These are phyloP conservation scores for Jacaranda mimosifolia DNA, from an alignment of 257 asterid genomes.

Conservation along the genomic window DNA sequence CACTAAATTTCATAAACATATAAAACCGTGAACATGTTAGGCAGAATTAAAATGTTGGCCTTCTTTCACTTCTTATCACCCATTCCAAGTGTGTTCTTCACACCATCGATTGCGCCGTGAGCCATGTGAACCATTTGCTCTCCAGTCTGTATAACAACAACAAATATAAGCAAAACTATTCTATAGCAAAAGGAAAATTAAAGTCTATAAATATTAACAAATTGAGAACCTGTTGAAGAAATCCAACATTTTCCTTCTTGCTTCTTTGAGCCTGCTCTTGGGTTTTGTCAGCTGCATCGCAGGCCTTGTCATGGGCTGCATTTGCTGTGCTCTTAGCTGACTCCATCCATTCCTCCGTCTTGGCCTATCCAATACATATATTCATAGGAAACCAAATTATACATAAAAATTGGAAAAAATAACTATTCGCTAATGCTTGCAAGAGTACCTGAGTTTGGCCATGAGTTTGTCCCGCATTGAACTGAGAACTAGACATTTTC, in stretches of 20 bases:
- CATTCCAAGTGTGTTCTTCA: constrained; percentile 74
- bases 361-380: constrained; percentile 43
- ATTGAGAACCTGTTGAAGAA: constrained; percentile 62
- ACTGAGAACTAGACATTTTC: constrained; percentile 61
- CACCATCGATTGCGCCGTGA: constrained; percentile 81
- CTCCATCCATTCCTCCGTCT: constrained; percentile 62
- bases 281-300: constrained; percentile 45
- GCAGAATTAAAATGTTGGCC: not conserved
- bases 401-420: too few relatives aligned
- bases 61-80: constrained; percentile 62
- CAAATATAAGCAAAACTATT: not conserved
- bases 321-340: constrained; percentile 59
- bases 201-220: not conserved
- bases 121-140: constrained; percentile 68
- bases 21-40: too few relatives aligned
- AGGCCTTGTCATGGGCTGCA: constrained; percentile 57
- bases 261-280: constrained; percentile 48
- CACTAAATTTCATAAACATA: not conserved
- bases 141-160: constrained; percentile 52
- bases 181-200: not conserved
- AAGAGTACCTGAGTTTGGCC: constrained; percentile 52
- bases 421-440: not conserved
- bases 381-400: not conserved
- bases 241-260: constrained; percentile 55
- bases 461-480: constrained; percentile 58